phyloP scores from a whole-genome alignment of 192 early-diverging fungal species.

The Paraglomus occultum region DNA sequence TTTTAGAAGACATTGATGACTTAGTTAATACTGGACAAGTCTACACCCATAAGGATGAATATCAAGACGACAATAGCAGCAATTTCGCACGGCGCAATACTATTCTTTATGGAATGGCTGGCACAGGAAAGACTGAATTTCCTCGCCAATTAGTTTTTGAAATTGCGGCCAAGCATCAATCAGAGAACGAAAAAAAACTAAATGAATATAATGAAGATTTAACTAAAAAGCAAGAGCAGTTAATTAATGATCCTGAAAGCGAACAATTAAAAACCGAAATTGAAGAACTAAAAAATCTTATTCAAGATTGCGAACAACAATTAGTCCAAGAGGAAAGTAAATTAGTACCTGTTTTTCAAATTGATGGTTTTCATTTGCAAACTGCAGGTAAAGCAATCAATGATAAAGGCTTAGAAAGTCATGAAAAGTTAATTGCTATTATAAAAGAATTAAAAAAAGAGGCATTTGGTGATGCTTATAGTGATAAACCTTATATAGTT shows the following conservation, averaged over 20 bases:
- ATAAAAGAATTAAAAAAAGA: slow-evolving; percentile 2
- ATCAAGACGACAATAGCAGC: background rate
- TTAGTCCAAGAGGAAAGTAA: background rate
- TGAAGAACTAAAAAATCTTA: background rate
- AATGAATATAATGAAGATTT: background rate
- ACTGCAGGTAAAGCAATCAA: background rate
- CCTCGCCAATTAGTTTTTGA: background rate
- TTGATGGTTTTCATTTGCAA: background rate
- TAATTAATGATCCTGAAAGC: background rate
- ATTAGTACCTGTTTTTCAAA: background rate
- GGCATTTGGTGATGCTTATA: background rate
- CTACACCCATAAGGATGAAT: background rate
- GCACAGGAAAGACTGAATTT: slow-evolving; percentile 9
- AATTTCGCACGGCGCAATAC: background rate
- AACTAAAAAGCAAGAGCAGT: background rate
- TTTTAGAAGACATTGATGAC: background rate
- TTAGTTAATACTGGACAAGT: background rate
- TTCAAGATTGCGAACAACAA: background rate
- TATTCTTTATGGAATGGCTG: background rate
- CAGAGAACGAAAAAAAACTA: background rate
- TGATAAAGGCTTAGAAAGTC: background rate
- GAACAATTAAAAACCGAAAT: background rate
- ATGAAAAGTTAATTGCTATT: slow-evolving; percentile 4
- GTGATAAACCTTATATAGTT: slow-evolving; percentile 14
- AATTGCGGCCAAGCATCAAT: background rate